phyloP scores from a whole-genome alignment of 148 eudicot species.

The Amaranthus cruentus region DNA sequence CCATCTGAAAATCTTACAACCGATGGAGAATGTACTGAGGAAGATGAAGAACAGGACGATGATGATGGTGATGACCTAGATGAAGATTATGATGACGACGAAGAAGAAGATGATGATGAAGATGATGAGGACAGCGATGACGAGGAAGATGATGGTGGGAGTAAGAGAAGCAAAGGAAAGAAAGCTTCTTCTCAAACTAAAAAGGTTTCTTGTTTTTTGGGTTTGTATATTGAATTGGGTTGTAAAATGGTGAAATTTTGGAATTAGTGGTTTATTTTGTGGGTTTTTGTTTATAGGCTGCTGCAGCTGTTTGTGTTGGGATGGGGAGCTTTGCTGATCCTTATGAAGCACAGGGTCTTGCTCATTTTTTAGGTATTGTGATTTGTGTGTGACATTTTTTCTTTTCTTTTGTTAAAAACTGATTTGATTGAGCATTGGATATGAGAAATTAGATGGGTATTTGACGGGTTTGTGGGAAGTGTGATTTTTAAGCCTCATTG shows the following conservation, averaged over 20 bases:
- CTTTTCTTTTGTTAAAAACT: background rate
- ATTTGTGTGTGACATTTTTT: background rate
- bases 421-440: background rate
- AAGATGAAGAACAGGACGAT: constrained; percentile 28
- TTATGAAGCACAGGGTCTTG: constrained; percentile 94
- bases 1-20: background rate
- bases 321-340: constrained; percentile 96
- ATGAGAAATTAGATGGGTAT: background rate
- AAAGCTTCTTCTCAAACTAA: constrained; percentile 50
- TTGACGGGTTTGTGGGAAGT: background rate
- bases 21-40: background rate
- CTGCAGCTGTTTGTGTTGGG: constrained; percentile 91
- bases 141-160: constrained; percentile 17
- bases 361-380: constrained; percentile 79
- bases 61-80: constrained; percentile 22
- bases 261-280: background rate
- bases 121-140: constrained; percentile 31
- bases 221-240: background rate
- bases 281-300: constrained; percentile 48
- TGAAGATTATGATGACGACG: constrained; percentile 27
- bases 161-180: constrained; percentile 17
- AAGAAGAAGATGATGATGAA: constrained; percentile 29
- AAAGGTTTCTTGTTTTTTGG: constrained; percentile 41
- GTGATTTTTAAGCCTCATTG: background rate
- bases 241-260: background rate